Percentiles rank a stretch among this genome's conserved stretches.
These are phyloP conservation scores for Nothophoma quercina DNA, from an alignment of 2,329 filamentous ascomycete genomes.

Conservation along the genomic window DNA sequence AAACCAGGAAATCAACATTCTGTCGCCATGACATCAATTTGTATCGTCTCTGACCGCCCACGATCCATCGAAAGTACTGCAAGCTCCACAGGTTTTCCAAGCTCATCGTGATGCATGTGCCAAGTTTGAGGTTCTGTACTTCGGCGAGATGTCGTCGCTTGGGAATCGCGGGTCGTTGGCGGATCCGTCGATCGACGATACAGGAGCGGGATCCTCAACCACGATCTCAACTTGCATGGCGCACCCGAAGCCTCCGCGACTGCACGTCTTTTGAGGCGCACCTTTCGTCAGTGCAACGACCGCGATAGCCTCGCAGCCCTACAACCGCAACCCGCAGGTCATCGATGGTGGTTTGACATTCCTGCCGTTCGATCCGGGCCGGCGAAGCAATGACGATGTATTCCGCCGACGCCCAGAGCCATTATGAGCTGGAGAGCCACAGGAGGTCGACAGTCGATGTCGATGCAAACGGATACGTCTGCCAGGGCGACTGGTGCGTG, in stretches of 20 bases:
- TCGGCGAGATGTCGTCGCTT: not conserved
- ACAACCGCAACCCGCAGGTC: not conserved
- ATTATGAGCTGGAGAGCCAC: conserved; percentile 1
- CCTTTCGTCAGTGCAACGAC: not conserved
- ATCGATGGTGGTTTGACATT: conserved; percentile 9
- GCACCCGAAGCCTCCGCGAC: not conserved
- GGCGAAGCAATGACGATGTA: not conserved
- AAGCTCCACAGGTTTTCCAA: not conserved
- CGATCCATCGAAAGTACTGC: not conserved
- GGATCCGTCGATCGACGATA: conserved; percentile 7
- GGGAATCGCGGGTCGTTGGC: not conserved
- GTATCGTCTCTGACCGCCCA: not conserved
- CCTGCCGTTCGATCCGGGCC: conserved; percentile 15
- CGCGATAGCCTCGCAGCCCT: not conserved
- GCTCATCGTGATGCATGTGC: not conserved
- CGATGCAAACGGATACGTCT: conserved; percentile 7
- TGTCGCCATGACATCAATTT: not conserved
- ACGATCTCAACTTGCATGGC: not conserved
- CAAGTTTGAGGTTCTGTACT: not conserved
- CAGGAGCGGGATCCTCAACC: conserved; percentile 9
- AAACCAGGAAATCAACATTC: too few species aligned
- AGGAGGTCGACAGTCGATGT: not conserved
- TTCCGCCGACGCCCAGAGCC: conserved; percentile 1
- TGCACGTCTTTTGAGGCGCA: not conserved
- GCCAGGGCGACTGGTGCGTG: conserved; percentile 10